Evolutionary conservation across 257 asterid genomes (phyloP), one percentile per base, ranked within the genome.

Genomic region (Rhazya stricta): DNA sequence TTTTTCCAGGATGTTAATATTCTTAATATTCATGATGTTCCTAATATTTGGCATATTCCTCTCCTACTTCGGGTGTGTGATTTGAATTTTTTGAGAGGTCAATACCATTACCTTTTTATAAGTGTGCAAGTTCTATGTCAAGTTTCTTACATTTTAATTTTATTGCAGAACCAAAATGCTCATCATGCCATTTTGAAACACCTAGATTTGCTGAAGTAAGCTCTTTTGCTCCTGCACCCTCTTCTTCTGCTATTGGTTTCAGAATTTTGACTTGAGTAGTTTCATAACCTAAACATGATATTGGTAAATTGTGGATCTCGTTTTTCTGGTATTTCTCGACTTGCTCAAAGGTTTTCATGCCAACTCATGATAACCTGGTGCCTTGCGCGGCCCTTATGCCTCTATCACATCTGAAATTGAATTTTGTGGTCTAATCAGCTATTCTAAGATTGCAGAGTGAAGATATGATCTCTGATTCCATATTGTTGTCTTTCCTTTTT

Each of bases 41-140:
- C 98, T 46, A 93, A 93, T 85, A 93, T 93, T 78, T 93, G 98
- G 97, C 97, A 91, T 79, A 69, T 90, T 76, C 97, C 96, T 78
- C 96, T 90, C 56, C 81, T 93, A 84, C 96, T 93, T 77, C 93
- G 85, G 92, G 97, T 89, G 75, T 67, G 91, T 82, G 71, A 75
- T 73, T 21, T 65, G 73, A 77, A 51, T 73, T 34, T 71, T 16
- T 60, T 70, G 21, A 71, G 67, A 42, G 69, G 48, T 77, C 63
- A 30, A 15, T 53, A 15, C 21, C 9, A 36, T 56, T 21, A 18
- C 27, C 16, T 11, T 67, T 60, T 37, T 27, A 13, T 46, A 10
- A 27, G 29, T 39, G 7, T 3, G 7, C 23, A 48, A 42, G 56
- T 67, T 67, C 10, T 61, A 65, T 39, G 54, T 54, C 74, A 36